These are phyloP conservation scores for Tolypocladium album DNA, from an alignment of 2,329 filamentous ascomycete genomes.

Conservation along the genomic window DNA sequence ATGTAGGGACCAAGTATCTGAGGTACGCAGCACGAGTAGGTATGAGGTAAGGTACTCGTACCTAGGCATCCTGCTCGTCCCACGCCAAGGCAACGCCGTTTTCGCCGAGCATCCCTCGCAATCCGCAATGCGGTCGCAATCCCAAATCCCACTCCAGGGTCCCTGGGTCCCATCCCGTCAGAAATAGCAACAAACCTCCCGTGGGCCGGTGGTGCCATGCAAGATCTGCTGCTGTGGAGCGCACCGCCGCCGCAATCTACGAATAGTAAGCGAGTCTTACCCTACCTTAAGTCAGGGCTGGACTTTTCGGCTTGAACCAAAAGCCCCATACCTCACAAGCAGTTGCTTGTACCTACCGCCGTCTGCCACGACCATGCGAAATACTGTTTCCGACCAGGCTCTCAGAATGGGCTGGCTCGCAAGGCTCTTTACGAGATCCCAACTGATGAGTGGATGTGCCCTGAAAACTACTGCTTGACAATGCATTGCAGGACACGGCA, in stretches of 20 bases:
- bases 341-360: not conserved
- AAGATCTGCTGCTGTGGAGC: not conserved
- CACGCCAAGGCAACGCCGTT: not conserved
- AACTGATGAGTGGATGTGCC: too few species aligned
- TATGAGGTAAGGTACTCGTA: too few species aligned
- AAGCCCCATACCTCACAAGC: not conserved
- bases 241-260: not conserved
- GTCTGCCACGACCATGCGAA: not conserved
- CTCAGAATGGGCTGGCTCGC: too few species aligned
- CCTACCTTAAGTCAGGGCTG: too few species aligned
- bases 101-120: not conserved
- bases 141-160: not conserved
- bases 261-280: too few species aligned
- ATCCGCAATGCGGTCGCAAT: not conserved
- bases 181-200: not conserved
- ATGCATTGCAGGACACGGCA: not conserved
- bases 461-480: too few species aligned
- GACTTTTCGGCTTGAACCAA: too few species aligned
- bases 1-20: not conserved
- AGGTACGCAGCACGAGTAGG: too few species aligned
- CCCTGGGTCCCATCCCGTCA: not conserved
- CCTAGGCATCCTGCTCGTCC: not conserved
- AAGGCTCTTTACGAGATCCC: too few species aligned
- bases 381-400: too few species aligned
- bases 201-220: not conserved